Evolutionary conservation across 2,329 filamentous ascomycete species (phyloP).

Genomic region (Gaeumannomyces sp.): DNA sequence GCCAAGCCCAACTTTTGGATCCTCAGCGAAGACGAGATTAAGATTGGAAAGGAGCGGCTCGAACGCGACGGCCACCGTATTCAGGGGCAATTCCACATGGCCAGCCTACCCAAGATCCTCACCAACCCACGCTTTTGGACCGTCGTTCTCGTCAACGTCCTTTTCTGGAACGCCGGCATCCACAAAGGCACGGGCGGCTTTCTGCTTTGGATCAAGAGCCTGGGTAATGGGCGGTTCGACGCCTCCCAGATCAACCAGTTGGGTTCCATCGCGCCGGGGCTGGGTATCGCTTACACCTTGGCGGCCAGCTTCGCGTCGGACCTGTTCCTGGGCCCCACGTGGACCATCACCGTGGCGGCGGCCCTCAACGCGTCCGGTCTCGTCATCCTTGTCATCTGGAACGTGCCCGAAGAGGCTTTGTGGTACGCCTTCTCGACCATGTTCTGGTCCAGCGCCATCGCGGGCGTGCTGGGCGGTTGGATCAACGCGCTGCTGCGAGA

Average conservation of each 20-base stretch:
- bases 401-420: slow-evolving; percentile 10
- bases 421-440: slow-evolving; percentile 14
- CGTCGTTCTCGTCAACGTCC: slow-evolving; percentile 14
- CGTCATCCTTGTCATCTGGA: slow-evolving; percentile 9
- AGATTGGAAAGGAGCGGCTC: slow-evolving; percentile 26
- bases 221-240: slow-evolving; percentile 8
- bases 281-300: slow-evolving; percentile 13
- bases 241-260: slow-evolving; percentile 15
- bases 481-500: slow-evolving; percentile 30
- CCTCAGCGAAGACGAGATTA: slow-evolving; percentile 24
- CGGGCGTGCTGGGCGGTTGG: slow-evolving; percentile 23
- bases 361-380: slow-evolving; percentile 11
- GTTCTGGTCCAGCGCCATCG: slow-evolving; percentile 13
- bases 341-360: slow-evolving; percentile 1
- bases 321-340: neutral
- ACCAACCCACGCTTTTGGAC: slow-evolving; percentile 14
- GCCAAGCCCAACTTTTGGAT: slow-evolving; percentile 28
- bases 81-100: slow-evolving; percentile 10
- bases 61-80: slow-evolving; percentile 10
- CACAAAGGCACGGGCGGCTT: slow-evolving; percentile 10
- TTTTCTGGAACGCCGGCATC: slow-evolving; percentile 13
- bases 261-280: slow-evolving; percentile 12
- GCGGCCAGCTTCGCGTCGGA: slow-evolving; percentile 10
- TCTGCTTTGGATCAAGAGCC: slow-evolving; percentile 14
- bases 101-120: slow-evolving; percentile 8